Conservation (phyloP, 208 protist genomes). For the Willaertia magna region DNA sequence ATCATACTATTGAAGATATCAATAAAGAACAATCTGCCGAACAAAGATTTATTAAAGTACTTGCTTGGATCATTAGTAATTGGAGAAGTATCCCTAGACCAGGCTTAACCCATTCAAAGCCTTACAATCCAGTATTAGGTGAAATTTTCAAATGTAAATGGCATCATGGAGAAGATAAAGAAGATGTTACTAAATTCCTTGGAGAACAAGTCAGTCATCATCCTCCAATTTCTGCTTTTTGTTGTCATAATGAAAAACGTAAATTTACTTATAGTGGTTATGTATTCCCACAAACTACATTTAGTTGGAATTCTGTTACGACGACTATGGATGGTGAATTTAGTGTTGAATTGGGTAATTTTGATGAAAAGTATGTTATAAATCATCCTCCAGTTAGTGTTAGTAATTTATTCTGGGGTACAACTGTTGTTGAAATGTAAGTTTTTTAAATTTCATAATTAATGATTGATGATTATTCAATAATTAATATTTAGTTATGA, state of each 20-base stretch:
- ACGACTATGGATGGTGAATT: not conserved
- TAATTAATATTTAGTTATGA: no score
- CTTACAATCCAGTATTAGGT: conserved; percentile 33
- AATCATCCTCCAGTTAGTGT: not conserved
- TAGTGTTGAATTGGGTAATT: not conserved
- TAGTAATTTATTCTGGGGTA: not conserved
- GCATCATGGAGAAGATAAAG: not conserved
- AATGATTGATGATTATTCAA: no score
- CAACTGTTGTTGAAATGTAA: not conserved
- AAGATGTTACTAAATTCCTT: conserved; percentile 9
- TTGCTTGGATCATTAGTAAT: not conserved
- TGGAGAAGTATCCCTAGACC: not conserved
- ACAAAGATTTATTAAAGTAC: not conserved
- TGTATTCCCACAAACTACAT: not conserved
- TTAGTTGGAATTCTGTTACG: not conserved
- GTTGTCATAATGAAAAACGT: not conserved
- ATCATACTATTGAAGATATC: not conserved
- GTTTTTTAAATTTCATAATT: no score
- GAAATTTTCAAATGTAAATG: conserved; percentile 31
- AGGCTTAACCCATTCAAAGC: conserved; percentile 9
- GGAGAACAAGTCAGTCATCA: conserved; percentile 34
- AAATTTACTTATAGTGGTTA: not conserved
- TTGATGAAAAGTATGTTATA: not conserved
- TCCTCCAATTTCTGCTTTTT: conserved; percentile 28
- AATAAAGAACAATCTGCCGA: not conserved